Conservation (phyloP, 116 monocot genomes). For the Posidonia oceanica region DNA sequence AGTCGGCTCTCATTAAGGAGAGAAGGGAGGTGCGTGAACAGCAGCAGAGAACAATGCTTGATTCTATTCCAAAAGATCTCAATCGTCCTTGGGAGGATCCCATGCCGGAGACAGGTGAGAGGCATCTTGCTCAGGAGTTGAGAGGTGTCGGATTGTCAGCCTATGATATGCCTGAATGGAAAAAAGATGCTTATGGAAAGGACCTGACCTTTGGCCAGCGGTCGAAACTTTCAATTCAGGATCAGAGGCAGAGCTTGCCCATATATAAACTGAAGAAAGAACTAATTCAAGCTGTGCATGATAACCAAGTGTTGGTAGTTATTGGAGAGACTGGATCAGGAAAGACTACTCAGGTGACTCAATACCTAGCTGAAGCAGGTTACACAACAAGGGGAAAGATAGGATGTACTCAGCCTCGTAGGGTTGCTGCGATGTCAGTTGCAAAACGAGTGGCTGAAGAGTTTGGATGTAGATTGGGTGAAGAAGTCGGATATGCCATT, state of each 20-base stretch:
- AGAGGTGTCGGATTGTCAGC: slow-evolving; percentile 94
- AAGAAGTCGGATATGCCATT: slow-evolving; percentile 97
- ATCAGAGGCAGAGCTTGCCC: slow-evolving; percentile 90
- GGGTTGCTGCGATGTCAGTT: slow-evolving; percentile 96
- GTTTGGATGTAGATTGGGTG: slow-evolving; percentile 87
- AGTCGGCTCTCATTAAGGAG: slow-evolving; percentile 92
- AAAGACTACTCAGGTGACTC: slow-evolving; percentile 96
- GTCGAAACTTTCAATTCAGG: slow-evolving; percentile 91
- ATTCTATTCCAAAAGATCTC: slow-evolving; percentile 97
- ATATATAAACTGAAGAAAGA: slow-evolving; percentile 96
- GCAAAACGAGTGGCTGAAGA: slow-evolving; percentile 98
- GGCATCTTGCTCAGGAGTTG: slow-evolving; percentile 92
- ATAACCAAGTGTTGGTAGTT: slow-evolving; percentile 87
- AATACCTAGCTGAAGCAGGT: slow-evolving; percentile 93
- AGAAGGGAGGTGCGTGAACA: slow-evolving; percentile 92
- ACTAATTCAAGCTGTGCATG: slow-evolving; percentile 87
- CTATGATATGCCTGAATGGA: slow-evolving; percentile 99
- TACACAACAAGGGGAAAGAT: slow-evolving; percentile 93
- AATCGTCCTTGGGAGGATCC: slow-evolving; percentile 99
- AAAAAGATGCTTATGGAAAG: slow-evolving; percentile 95
- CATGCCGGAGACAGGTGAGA: slow-evolving; percentile 92
- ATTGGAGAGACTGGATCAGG: slow-evolving; percentile 98
- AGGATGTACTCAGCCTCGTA: slow-evolving; percentile 91
- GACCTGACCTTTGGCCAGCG: slow-evolving; percentile 89
- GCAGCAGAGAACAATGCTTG: slow-evolving; percentile 90